Conservation (phyloP, 495 filamentous ascomycete species). For the Amorphotheca resinae region DNA sequence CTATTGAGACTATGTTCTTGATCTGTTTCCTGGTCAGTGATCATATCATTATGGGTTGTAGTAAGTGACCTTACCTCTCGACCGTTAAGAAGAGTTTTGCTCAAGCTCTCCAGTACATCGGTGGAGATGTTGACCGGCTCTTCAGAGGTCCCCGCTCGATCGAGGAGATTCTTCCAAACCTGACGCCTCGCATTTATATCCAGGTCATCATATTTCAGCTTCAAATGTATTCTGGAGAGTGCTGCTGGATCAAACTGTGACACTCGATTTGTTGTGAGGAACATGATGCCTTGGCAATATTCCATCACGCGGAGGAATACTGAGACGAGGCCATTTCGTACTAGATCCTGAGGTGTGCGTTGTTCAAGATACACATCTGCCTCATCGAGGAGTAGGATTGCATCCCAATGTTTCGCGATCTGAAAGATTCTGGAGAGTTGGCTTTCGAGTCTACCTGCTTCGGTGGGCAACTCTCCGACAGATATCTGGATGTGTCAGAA, state of each 20-base stretch:
- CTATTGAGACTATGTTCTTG: constrained; percentile 10
- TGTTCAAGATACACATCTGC: constrained; percentile 27
- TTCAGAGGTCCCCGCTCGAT: constrained; percentile 1
- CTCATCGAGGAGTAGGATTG: constrained; percentile 30
- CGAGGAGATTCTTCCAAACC: constrained; percentile 10
- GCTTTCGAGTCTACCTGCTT: constrained; percentile 23
- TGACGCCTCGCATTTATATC: background rate
- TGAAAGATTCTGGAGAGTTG: constrained; percentile 31
- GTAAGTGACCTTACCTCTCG: constrained; percentile 8
- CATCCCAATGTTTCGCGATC: constrained; percentile 27
- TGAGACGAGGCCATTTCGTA: constrained; percentile 9
- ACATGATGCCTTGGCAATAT: constrained; percentile 14
- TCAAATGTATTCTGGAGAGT: constrained; percentile 6
- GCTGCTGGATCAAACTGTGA: constrained; percentile 8
- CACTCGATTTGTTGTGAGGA: constrained; percentile 14
- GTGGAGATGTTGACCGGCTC: constrained; percentile 8
- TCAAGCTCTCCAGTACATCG: constrained; percentile 3
- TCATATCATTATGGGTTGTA: background rate
- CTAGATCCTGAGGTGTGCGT: constrained; percentile 24
- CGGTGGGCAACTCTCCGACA: constrained; percentile 8
- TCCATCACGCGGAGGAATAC: constrained; percentile 13
- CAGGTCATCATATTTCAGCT: constrained; percentile 8
- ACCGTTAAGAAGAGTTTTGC: constrained; percentile 4
- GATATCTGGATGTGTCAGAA: constrained; percentile 15
- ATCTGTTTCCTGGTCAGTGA: constrained; percentile 3